Evolutionary conservation across 441 rosid genomes (phyloP).

Genomic region (Hura crepitans): DNA sequence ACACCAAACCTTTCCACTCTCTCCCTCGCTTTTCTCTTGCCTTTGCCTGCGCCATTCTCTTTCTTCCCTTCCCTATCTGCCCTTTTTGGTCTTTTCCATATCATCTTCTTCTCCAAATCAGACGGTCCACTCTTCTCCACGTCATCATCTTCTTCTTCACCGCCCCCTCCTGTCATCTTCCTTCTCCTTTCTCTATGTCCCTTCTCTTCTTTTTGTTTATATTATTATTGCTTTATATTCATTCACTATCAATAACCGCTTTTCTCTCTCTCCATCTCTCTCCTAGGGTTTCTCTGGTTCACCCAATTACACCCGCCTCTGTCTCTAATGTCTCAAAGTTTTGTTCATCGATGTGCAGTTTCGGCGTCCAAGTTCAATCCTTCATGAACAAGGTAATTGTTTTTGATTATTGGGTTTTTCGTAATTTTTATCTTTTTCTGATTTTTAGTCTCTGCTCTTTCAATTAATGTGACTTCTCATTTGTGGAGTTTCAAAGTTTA

Average conservation of each 20-base stretch:
- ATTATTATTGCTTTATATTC: neutral
- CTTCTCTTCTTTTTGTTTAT: neutral
- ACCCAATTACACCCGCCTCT: slow-evolving; percentile 4
- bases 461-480: slow-evolving; percentile 7
- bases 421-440: neutral
- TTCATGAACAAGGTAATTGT: slow-evolving; percentile 33
- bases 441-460: slow-evolving; percentile 6
- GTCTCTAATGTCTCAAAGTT: slow-evolving; percentile 11
- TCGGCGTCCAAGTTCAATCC: slow-evolving; percentile 1
- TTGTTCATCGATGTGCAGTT: slow-evolving; percentile 13
- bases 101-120: slow-evolving; percentile 34
- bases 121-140: slow-evolving; percentile 67
- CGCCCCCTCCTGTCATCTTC: slow-evolving; percentile 32
- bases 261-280: slow-evolving; percentile 18
- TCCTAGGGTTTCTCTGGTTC: slow-evolving; percentile 56
- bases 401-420: slow-evolving; percentile 3
- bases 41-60: neutral
- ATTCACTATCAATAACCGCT: slow-evolving; percentile 1
- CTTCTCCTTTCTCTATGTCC: slow-evolving; percentile 24
- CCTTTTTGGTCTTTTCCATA: slow-evolving; percentile 76
- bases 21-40: slow-evolving; percentile 1
- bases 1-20: slow-evolving; percentile 14
- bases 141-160: slow-evolving; percentile 87
- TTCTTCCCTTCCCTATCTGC: slow-evolving; percentile 24
- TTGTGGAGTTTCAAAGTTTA: slow-evolving; percentile 18